Evolutionary conservation across 371 early-diverging fungal genomes (phyloP).

Genomic region (Mucor mucedo): DNA sequence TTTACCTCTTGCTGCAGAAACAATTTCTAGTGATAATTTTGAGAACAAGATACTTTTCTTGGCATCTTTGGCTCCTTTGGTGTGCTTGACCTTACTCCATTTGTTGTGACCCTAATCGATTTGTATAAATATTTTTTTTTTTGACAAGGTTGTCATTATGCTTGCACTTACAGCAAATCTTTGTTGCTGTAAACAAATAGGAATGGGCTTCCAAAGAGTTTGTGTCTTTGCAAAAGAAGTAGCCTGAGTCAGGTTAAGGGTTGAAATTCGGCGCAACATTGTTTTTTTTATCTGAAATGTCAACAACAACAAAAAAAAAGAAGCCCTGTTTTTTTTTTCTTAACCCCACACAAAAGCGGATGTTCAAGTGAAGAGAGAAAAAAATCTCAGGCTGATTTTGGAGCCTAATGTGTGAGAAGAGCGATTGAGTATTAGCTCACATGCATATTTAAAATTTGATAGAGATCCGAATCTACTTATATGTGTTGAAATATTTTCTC

Average conservation of each 20-base stretch:
- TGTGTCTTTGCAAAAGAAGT: background rate
- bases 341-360: no score
- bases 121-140: background rate
- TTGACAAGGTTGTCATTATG: background rate
- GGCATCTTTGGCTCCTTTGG: slow-evolving; percentile 65
- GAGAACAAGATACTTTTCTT: slow-evolving; percentile 60
- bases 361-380: no score
- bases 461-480: slow-evolving; percentile 20
- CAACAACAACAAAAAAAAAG: no score
- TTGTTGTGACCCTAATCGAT: slow-evolving; percentile 62
- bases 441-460: slow-evolving; percentile 3
- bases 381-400: no score
- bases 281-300: background rate
- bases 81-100: slow-evolving; percentile 74
- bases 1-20: slow-evolving; percentile 61
- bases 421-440: no score
- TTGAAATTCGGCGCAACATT: slow-evolving; percentile 16
- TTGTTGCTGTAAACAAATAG: slow-evolving; percentile 34
- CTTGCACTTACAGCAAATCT: slow-evolving; percentile 45
- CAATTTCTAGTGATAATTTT: slow-evolving; percentile 65
- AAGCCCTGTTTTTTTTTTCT: no score
- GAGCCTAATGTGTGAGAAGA: no score
- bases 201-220: slow-evolving; percentile 11
- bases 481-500: slow-evolving; percentile 11
- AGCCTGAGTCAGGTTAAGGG: slow-evolving; percentile 5